Evolutionary conservation across 2,329 filamentous ascomycete genomes (phyloP).

Genomic region (Aureobasidium sp.): DNA sequence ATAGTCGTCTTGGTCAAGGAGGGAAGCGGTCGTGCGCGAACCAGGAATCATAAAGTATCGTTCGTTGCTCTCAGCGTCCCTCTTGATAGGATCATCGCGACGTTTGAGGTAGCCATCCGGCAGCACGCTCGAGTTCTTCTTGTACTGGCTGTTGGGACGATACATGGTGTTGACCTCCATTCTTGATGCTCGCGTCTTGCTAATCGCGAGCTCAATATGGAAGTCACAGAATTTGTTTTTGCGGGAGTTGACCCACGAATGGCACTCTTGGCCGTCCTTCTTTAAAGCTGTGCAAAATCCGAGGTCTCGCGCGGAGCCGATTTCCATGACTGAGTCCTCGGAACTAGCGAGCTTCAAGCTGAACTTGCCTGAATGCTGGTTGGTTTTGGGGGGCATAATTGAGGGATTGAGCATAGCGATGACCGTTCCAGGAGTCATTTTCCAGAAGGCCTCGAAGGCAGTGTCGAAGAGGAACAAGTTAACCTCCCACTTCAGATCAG

Average conservation of each 20-base stretch:
- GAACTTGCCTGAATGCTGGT: constrained; percentile 71
- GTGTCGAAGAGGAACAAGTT: constrained; percentile 89
- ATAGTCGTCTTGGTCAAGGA: constrained; percentile 59
- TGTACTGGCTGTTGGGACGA: constrained; percentile 17
- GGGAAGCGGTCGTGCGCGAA: constrained; percentile 45
- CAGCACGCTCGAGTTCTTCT: neutral
- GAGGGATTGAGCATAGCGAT: constrained; percentile 86
- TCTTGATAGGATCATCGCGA: neutral
- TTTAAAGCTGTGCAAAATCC: constrained; percentile 81
- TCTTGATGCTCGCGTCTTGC: constrained; percentile 59
- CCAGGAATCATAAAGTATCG: constrained; percentile 24
- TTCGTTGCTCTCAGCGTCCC: constrained; percentile 30
- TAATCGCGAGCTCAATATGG: constrained; percentile 75
- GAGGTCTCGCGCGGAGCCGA: constrained; percentile 77
- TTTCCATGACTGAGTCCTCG: constrained; percentile 81
- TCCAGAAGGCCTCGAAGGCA: constrained; percentile 90
- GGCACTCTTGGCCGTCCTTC: constrained; percentile 76
- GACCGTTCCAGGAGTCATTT: constrained; percentile 82
- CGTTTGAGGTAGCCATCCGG: neutral
- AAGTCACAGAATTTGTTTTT: constrained; percentile 90
- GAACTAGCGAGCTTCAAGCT: constrained; percentile 78
- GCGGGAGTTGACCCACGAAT: constrained; percentile 77
- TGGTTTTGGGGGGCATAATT: constrained; percentile 78
- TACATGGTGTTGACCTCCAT: constrained; percentile 72
- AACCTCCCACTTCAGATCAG: constrained; percentile 82